Evolutionary conservation across 2,329 filamentous ascomycete species (phyloP), one percentile per base, ranked within the genome.

Genomic region (Fusarium stilboides): DNA sequence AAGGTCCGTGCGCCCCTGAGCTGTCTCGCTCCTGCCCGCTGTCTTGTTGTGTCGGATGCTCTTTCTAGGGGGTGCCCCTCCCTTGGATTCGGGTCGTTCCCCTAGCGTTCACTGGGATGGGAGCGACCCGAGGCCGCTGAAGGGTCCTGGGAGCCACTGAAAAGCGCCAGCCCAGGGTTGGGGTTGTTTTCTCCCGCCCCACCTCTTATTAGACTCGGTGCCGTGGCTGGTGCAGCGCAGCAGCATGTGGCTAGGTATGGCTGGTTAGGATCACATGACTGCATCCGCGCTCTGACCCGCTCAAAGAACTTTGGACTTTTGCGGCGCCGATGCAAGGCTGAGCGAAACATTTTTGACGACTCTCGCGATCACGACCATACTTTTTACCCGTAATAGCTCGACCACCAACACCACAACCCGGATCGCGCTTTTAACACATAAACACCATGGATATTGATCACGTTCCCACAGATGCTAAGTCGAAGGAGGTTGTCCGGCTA

Each of bases 401-500:
- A 26, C 50, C 52, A 57, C 26, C 51, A 43, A 57, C 37, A 53
- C n/a, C 46, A 58, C 50, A 24, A 59, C 43, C 44, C 67, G 46
- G 33, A 51, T 50, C 53, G 50, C 53, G 13, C 4, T 22, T 22
- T 28, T 45, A 28, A 34, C 17, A 14, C 49, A 36, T 24, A 60
- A 31, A 50, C 19, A 49, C 15, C 37, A 83, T 83, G 81, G 80
- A 82, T 70, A 73, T 75, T 59, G 76, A 77, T 74, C 79, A 63
- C 44, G 80, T 84, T 77, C 81, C 83, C 54, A 84, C 85, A 58
- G 80, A 85, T 44, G 82, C 82, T 69, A 85, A 84, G 79, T 80
- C 83, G 71, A 86, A 86, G 78, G 82, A 84, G 80, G 80, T 86
- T 49, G 83, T 87, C 76, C 90, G 92, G 78, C 89, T 98, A 73